Evolutionary conservation across 352 stramenopile genomes (phyloP), one percentile per base, ranked within the genome.

Genomic region (Nothophytophthora sp.): DNA sequence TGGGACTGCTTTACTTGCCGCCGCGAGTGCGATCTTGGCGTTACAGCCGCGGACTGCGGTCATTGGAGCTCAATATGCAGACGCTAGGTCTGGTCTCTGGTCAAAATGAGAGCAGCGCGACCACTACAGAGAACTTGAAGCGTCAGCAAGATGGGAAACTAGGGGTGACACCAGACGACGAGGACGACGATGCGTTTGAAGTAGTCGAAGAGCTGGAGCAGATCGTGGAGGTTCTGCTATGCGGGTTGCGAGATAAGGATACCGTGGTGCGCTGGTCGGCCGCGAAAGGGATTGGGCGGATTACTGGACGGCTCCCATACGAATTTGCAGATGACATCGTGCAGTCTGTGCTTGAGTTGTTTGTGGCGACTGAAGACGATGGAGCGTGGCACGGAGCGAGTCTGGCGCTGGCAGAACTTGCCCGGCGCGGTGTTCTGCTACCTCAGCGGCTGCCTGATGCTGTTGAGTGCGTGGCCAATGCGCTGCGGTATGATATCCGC

Each of bases 231-330:
- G 75, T 89, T 5, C 57, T 96, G 23, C 53, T 99, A 12, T 83
- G 67, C 39, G 90, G 85, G 0, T 63, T 99, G 4, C 78, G 83
- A 27, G 95, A 99, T 69, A 90, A 95, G 41, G 92, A 98, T 67
- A 99, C 97, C 1, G 86, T 98, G 12, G 97, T 99, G 36, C 84
- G 97, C n/a, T 99, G 97, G 97, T 99, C 95, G 2, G 95, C 96
- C 19, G 97, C 97, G n/a, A 99, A 99, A 61, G 97, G 97, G 12
- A 92, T 99, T 38, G 97, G 97, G 6, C 84, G 97, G 6, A 89
- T 99, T 48, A 98, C 96, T 2, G 90, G 96, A 24, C 82, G 97
- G 0, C 70, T 99, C 12, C 94, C 96, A 2, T 90, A 90, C 36
- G 76, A 92, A 29, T 98, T 98, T 62, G 97, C 92, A 0, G 95